Percentiles rank a stretch among this genome's conserved stretches.
Conservation (phyloP, 148 eudicot genomes). For the Persicaria maculosa region DNA sequence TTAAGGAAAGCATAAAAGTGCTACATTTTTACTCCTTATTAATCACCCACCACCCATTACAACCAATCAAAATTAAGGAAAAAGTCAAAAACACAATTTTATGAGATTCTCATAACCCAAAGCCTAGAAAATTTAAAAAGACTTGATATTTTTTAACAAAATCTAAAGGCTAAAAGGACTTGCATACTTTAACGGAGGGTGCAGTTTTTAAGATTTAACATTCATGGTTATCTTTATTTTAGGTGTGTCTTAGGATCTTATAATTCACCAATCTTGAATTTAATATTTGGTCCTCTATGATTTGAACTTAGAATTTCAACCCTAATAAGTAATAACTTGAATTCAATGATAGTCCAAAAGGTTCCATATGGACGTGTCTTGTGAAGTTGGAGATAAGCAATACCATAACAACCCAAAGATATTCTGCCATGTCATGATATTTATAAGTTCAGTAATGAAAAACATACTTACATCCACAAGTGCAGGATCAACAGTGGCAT, state of each 20-base stretch:
- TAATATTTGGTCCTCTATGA: background rate
- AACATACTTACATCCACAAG: constrained; percentile 64
- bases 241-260: background rate
- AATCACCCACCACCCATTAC: no score
- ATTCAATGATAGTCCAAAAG: background rate
- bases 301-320: background rate
- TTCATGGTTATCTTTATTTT: background rate
- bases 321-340: background rate
- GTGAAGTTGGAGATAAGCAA: background rate
- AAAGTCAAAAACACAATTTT: no score
- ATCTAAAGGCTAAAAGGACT: no score
- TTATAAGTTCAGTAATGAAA: background rate
- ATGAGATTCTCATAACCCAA: no score
- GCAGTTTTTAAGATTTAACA: background rate
- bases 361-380: background rate
- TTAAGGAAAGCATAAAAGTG: no score
- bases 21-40: no score
- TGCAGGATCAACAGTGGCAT: constrained; percentile 81
- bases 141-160: no score
- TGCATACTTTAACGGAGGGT: no score
- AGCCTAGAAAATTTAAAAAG: no score
- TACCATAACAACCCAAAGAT: background rate
- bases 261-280: background rate
- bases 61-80: no score
- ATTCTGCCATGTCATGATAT: background rate